Percentiles rank a stretch among this genome's conserved stretches.
phyloP scores from a whole-genome alignment of 2,329 filamentous ascomycete species.

The Hypoxylon sp. region DNA sequence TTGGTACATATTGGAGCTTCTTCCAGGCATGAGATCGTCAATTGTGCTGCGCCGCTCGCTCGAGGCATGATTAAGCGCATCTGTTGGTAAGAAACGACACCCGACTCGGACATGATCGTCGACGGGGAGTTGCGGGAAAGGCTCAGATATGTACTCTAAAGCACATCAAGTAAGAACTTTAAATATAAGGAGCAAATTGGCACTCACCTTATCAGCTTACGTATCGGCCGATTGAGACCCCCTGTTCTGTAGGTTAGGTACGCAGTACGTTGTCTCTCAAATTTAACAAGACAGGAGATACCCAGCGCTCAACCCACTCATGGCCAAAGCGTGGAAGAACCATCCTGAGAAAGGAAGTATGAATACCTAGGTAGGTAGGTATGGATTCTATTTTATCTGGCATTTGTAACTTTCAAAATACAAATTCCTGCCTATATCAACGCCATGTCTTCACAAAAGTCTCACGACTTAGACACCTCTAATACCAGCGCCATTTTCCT shows the following conservation, averaged over 20 bases:
- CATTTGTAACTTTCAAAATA: neutral
- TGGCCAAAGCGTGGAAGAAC: neutral
- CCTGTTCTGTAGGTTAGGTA: neutral
- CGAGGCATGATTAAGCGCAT: too few relatives aligned
- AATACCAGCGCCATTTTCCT: conserved; percentile 4
- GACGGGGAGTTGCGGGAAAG: neutral
- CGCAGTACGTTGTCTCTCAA: neutral
- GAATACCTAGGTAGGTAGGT: too few relatives aligned
- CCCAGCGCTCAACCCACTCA: neutral
- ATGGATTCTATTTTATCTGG: neutral
- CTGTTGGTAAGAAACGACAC: neutral
- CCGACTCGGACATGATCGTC: conserved; percentile 2
- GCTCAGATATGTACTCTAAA: neutral
- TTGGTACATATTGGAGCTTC: too few relatives aligned
- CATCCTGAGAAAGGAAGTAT: neutral
- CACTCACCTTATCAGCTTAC: neutral
- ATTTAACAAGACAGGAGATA: neutral
- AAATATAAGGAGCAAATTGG: neutral
- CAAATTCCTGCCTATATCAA: neutral
- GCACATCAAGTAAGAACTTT: neutral
- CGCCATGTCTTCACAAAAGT: neutral
- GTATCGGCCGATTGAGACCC: neutral
- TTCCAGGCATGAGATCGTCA: too few relatives aligned
- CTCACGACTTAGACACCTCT: neutral
- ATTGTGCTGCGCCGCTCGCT: too few relatives aligned